phyloP scores from a whole-genome alignment of 257 asterid genomes.

The Dorcoceras hygrometricum region DNA sequence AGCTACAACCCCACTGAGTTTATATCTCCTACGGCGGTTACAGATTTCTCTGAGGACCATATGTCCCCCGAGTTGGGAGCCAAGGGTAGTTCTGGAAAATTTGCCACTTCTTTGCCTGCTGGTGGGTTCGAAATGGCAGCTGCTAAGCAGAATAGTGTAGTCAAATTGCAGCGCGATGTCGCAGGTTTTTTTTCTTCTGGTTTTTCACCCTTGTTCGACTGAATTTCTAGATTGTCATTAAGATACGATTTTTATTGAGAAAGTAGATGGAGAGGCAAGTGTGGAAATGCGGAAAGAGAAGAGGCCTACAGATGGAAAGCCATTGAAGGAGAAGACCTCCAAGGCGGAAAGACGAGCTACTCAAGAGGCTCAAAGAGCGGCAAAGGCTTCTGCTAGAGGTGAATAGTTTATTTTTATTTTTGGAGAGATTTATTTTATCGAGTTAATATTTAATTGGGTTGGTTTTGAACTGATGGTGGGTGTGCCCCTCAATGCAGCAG shows the following conservation, averaged over 20 bases:
- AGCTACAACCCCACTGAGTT: conserved; percentile 81
- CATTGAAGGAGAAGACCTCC: conserved; percentile 73
- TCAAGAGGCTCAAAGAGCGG: conserved; percentile 95
- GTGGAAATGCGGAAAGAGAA: conserved; percentile 52
- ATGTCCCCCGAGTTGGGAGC: conserved; percentile 39
- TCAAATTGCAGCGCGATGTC: conserved; percentile 34
- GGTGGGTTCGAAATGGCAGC: conserved; percentile 51
- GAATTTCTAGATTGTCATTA: neutral
- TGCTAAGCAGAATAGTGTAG: conserved; percentile 41
- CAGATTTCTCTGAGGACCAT: conserved; percentile 51
- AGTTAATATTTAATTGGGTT: neutral
- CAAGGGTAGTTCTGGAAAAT: conserved; percentile 51
- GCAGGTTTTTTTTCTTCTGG: conserved; percentile 33
- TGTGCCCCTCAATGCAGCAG: neutral
- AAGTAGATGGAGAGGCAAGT: conserved; percentile 45
- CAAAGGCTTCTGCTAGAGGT: conserved; percentile 87
- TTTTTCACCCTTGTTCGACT: neutral
- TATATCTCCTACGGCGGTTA: conserved; percentile 43
- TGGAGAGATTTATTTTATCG: neutral
- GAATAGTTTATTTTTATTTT: neutral
- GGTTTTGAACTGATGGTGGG: conserved; percentile 6
- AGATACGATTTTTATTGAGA: conserved; percentile 26
- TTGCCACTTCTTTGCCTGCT: conserved; percentile 64
- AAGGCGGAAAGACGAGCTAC: conserved; percentile 95
- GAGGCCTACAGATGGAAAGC: conserved; percentile 39